Percentiles rank a stretch among this genome's conserved stretches.
Conservation (phyloP, 192 early-diverging fungal genomes). For the Endogone sp. region DNA sequence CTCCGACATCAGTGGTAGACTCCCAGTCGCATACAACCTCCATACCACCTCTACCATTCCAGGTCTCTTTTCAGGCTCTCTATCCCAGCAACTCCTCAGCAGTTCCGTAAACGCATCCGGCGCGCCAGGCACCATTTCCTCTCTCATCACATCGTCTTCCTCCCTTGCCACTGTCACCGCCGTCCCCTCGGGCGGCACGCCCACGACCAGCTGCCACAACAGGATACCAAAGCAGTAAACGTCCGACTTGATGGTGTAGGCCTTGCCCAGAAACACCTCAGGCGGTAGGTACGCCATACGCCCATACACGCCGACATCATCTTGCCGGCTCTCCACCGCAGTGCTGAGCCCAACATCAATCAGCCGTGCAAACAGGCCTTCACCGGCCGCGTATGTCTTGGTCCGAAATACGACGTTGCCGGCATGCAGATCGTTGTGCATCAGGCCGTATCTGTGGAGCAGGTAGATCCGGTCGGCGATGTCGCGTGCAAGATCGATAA, state of each 20-base stretch:
- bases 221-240: slow-evolving; percentile 6
- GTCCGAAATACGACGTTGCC: slow-evolving; percentile 12
- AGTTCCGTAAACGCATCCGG: neutral
- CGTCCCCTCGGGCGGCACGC: neutral
- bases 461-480: slow-evolving; percentile 4
- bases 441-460: slow-evolving; percentile 8
- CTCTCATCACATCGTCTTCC: neutral
- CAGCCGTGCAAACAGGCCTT: neutral
- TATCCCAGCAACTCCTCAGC: neutral
- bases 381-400: neutral
- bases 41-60: neutral
- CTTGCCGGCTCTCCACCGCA: neutral
- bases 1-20: neutral
- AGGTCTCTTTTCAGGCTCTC: neutral
- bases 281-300: slow-evolving; percentile 5
- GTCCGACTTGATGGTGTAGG: slow-evolving; percentile 4
- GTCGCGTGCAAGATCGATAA: neutral
- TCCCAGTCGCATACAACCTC: neutral
- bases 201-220: neutral
- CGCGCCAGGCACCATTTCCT: neutral
- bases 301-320: neutral
- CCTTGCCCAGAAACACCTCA: slow-evolving; percentile 1
- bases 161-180: neutral
- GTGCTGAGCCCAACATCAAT: slow-evolving; percentile 7
- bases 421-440: slow-evolving; percentile 12